A percentile compares a stretch with the other conserved stretches of the same genome.
phyloP scores from a whole-genome alignment of 2,329 filamentous ascomycete species.

The Ascomycota sp. region DNA sequence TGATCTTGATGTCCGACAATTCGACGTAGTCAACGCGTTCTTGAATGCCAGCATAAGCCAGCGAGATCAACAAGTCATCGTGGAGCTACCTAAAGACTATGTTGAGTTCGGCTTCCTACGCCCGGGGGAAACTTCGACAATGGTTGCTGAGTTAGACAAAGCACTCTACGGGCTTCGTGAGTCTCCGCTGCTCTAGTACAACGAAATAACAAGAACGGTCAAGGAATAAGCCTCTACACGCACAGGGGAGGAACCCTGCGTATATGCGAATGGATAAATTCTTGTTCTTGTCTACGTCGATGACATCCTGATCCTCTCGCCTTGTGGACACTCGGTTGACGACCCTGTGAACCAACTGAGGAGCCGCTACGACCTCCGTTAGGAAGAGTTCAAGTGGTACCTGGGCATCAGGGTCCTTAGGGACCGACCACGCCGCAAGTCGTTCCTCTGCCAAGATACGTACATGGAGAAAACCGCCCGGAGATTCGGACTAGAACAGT shows the following conservation, averaged over 20 bases:
- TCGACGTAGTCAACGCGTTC: background rate
- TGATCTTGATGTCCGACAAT: background rate
- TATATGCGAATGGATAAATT: background rate
- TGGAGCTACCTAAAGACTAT: background rate
- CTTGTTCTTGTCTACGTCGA: too few species aligned
- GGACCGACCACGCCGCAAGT: background rate
- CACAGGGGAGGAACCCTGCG: background rate
- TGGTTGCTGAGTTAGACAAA: background rate
- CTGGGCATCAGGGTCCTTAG: conserved; percentile 1
- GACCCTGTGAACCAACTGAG: too few species aligned
- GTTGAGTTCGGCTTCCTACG: background rate
- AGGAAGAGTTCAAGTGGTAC: conserved; percentile 1
- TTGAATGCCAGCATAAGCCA: background rate
- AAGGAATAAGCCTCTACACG: background rate
- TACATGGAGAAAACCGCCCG: conserved; percentile 1
- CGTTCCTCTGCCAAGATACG: background rate
- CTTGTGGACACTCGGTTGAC: too few species aligned
- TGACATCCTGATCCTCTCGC: too few species aligned
- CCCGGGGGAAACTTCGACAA: background rate
- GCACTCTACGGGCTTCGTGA: background rate
- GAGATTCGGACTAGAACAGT: background rate
- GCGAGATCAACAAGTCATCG: background rate
- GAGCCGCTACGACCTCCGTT: background rate
- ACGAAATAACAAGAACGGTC: background rate
- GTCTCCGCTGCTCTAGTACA: background rate